A percentile compares a stretch with the other conserved stretches of the same genome.
Conservation (phyloP, 805 yeast genomes). For the Cyberlindnera petersonii region DNA sequence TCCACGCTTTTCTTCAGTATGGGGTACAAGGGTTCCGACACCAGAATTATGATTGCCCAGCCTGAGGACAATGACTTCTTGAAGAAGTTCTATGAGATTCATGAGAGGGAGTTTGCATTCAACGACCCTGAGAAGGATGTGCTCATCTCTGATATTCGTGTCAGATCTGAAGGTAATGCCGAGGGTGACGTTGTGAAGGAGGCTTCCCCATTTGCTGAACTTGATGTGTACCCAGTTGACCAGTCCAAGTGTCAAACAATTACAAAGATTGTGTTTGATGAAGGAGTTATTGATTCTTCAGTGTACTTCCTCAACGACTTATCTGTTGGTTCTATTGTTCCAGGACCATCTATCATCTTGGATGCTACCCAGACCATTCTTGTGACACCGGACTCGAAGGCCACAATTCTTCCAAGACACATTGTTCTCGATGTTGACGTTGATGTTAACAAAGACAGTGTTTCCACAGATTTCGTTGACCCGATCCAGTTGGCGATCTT, state of each 20-base stretch:
- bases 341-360: slow-evolving; percentile 56
- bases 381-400: slow-evolving; percentile 35
- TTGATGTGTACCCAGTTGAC: slow-evolving; percentile 23
- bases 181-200: slow-evolving; percentile 16
- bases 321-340: slow-evolving; percentile 28
- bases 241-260: slow-evolving; percentile 29
- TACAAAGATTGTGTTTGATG: slow-evolving; percentile 32
- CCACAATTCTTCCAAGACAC: slow-evolving; percentile 35
- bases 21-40: slow-evolving; percentile 46
- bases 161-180: slow-evolving; percentile 31
- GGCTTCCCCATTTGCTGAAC: slow-evolving; percentile 27
- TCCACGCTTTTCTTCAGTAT: slow-evolving; percentile 35
- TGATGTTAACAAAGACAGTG: slow-evolving; percentile 36
- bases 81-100: slow-evolving; percentile 28
- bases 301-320: slow-evolving; percentile 31
- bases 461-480: slow-evolving; percentile 41
- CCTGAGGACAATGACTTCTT: slow-evolving; percentile 27
- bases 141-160: slow-evolving; percentile 33
- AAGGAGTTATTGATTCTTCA: slow-evolving; percentile 30
- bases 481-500: slow-evolving; percentile 43
- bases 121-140: slow-evolving; percentile 32
- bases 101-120: slow-evolving; percentile 36
- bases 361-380: slow-evolving; percentile 63
- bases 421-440: slow-evolving; percentile 29
- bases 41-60: slow-evolving; percentile 35